Evolutionary conservation across 257 asterid genomes (phyloP).

Genomic region (Solanum boliviense): DNA sequence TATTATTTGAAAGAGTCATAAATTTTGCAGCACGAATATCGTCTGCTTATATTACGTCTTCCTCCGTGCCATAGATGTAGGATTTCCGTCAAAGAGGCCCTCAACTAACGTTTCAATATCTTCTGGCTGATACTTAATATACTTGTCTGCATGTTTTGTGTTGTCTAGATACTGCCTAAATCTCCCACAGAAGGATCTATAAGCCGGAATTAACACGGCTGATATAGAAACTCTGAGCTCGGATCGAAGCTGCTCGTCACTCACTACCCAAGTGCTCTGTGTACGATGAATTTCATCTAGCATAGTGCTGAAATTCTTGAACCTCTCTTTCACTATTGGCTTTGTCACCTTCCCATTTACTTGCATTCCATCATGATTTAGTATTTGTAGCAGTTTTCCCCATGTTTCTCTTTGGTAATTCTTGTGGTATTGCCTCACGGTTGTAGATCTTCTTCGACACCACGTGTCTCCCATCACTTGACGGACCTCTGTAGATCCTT

Average conservation of each 20-base stretch:
- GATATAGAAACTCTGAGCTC: constrained; percentile 74
- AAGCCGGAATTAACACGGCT: constrained; percentile 71
- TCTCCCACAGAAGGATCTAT: constrained; percentile 69
- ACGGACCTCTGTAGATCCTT: constrained; percentile 48
- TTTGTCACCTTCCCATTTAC: constrained; percentile 43
- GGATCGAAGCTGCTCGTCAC: constrained; percentile 87
- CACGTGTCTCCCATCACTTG: constrained; percentile 72
- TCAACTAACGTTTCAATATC: constrained; percentile 73
- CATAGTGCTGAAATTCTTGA: constrained; percentile 46
- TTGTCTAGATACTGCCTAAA: constrained; percentile 52
- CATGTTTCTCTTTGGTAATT: constrained; percentile 81
- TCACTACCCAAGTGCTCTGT: constrained; percentile 74
- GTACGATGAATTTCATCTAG: constrained; percentile 60
- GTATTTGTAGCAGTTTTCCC: constrained; percentile 45
- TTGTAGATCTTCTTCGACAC: constrained; percentile 72
- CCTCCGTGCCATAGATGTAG: constrained; percentile 54
- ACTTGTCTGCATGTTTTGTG: constrained; percentile 54
- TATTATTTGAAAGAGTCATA: not conserved
- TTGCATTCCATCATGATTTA: constrained; percentile 55
- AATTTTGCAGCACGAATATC: not conserved
- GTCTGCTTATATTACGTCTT: constrained; percentile 13
- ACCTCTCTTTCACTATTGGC: constrained; percentile 51
- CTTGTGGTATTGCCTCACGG: constrained; percentile 67
- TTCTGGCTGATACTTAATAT: constrained; percentile 74
- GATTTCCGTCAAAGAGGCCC: constrained; percentile 62